phyloP scores from a whole-genome alignment of 2,329 filamentous ascomycete genomes.

The Pseudocercospora cruenta region DNA sequence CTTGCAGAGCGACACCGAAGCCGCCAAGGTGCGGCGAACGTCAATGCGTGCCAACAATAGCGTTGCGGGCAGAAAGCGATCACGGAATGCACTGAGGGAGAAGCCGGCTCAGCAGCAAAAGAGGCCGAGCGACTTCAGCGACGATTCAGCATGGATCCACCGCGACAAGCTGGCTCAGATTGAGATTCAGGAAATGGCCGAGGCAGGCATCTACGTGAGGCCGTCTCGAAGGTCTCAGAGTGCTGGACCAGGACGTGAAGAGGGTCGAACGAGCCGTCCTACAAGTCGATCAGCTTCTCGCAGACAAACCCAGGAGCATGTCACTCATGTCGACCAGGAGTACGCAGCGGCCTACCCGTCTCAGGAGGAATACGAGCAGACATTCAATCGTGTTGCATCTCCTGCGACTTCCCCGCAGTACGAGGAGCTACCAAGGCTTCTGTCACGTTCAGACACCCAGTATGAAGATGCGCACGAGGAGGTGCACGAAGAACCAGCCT shows the following conservation, averaged over 20 bases:
- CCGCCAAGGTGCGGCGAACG: conserved; percentile 28
- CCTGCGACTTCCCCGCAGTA: conserved; percentile 43
- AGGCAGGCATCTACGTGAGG: conserved; percentile 68
- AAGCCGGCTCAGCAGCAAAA: conserved; percentile 24
- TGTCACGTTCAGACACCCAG: conserved; percentile 38
- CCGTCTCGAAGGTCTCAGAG: conserved; percentile 57
- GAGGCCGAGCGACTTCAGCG: conserved; percentile 33
- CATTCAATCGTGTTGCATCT: conserved; percentile 27
- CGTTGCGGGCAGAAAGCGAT: conserved; percentile 33
- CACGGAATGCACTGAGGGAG: conserved; percentile 32
- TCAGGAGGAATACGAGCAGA: conserved; percentile 26
- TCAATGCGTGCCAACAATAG: conserved; percentile 29
- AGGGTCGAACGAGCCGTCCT: conserved; percentile 48
- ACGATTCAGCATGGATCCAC: conserved; percentile 81
- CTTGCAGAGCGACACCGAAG: conserved; percentile 34
- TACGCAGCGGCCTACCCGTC: conserved; percentile 29
- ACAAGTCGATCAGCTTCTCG: conserved; percentile 34
- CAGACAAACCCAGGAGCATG: conserved; percentile 4
- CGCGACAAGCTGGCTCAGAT: conserved; percentile 81
- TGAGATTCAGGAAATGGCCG: conserved; percentile 78
- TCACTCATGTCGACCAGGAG: conserved; percentile 13
- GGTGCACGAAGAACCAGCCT: background rate
- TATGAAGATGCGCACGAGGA: conserved; percentile 37
- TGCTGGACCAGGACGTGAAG: conserved; percentile 39
- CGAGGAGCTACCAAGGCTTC: conserved; percentile 36